Conservation (phyloP, 768 basidiomycete species). For the Mycena metata region DNA sequence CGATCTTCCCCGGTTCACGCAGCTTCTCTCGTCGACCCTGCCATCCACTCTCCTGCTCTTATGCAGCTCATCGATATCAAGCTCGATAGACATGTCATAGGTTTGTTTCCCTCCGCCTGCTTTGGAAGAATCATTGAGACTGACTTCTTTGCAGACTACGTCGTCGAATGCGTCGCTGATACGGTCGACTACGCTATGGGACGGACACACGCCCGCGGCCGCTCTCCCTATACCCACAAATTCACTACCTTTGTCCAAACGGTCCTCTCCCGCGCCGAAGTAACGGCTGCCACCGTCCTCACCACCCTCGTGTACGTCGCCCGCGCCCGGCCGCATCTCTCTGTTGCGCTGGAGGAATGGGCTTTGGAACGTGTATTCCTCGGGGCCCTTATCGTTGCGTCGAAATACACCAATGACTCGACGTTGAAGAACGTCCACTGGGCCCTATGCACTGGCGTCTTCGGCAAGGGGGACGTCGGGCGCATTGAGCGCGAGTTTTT, state of each 20-base stretch:
- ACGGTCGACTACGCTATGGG: slow-evolving; percentile 29
- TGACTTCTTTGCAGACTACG: slow-evolving; percentile 15
- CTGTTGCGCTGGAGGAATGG: slow-evolving; percentile 26
- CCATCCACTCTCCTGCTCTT: slow-evolving; percentile 11
- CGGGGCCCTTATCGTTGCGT: slow-evolving; percentile 28
- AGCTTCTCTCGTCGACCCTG: slow-evolving; percentile 23
- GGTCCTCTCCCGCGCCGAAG: slow-evolving; percentile 30
- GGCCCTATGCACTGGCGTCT: slow-evolving; percentile 27
- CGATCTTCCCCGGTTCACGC: slow-evolving; percentile 1
- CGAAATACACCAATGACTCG: slow-evolving; percentile 30
- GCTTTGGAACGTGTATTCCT: slow-evolving; percentile 32
- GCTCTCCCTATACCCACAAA: neutral
- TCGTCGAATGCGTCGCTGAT: slow-evolving; percentile 29
- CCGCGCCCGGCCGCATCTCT: slow-evolving; percentile 29
- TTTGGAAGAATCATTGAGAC: neutral
- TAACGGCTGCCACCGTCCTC: slow-evolving; percentile 23
- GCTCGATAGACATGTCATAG: slow-evolving; percentile 21
- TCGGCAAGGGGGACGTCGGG: slow-evolving; percentile 25
- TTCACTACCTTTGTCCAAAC: slow-evolving; percentile 23
- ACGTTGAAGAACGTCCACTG: slow-evolving; percentile 33
- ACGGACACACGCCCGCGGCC: neutral
- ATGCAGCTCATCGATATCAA: slow-evolving; percentile 26
- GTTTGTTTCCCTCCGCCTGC: neutral
- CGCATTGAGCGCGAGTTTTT: slow-evolving; percentile 32
- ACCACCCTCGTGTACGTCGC: slow-evolving; percentile 17